Evolutionary conservation across 192 early-diverging fungal species (phyloP), one percentile per base, ranked within the genome.

Genomic region (Lunasporangiospora selenospora): DNA sequence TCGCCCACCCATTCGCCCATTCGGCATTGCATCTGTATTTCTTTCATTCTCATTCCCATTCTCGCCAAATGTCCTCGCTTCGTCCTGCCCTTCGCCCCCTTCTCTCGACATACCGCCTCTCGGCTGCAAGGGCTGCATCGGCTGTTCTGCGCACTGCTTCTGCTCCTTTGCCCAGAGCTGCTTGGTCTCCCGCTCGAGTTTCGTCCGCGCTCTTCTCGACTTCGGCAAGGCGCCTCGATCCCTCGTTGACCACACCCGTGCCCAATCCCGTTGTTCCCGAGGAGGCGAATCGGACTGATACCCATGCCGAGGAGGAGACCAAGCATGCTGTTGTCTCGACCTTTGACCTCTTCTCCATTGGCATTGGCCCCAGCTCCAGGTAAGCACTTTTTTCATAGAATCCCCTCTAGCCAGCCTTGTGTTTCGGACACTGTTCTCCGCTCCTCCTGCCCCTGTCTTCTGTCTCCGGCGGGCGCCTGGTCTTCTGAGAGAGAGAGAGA

Each of bases 331-430:
- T 96, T 3, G 90, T 98, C 26, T 92, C 90, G 50, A 93, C 92
- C 0, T 98, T 98, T 81, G 95, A 98, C 80, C 75, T 98, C 58
- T 96, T 96, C 53, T 95, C 93, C 13, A 96, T 98, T 62, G 96
- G 96, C 24, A 88, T 98, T 33, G 96, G 96, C 0, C 96, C 96
- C 3, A 92, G 90, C n/a, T 93, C 92, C 54, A 85, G 81, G 81
- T 82, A 58, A 29, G 44, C 39, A n/a, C n/a, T n/a, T n/a, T n/a
- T n/a, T n/a, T n/a, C n/a, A n/a, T n/a, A n/a, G n/a, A n/a, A n/a
- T n/a, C n/a, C n/a, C n/a, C n/a, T n/a, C n/a, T n/a, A n/a, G n/a
- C n/a, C n/a, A n/a, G n/a, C n/a, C n/a, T n/a, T n/a, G n/a, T n/a
- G n/a, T n/a, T n/a, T n/a, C n/a, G n/a, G n/a, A n/a, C n/a, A n/a